Base-by-base conservation (phyloP, 1,284 basidiomycete genomes). In the Sanghuangporus weigelae region DNA sequence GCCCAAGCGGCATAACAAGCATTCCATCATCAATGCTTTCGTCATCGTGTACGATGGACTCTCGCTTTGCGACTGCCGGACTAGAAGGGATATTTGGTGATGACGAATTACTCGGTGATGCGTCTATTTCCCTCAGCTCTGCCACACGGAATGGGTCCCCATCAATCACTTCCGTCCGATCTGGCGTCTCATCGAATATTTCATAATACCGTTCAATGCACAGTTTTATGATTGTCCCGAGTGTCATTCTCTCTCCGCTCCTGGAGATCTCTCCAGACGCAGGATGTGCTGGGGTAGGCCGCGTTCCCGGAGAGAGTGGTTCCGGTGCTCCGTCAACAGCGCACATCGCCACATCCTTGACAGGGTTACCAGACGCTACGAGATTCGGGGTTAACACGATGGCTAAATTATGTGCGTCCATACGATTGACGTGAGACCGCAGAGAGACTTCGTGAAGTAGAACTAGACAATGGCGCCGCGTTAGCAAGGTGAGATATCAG, bases 151-250 rank as follows among this genome's bases (percentile, higher is more conserved):
- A 66, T 8, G 57, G 58, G 46, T 60, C 59, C 8, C 72, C 75
- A n/a, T 74, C 75, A 19, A 84, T 67, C 1, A 85, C 84, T 69
- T 91, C 89, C 61, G 79, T 81, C 19, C 85, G 81, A 73, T 92
- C 91, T 63, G 73, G 75, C 19, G 87, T 74, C 68, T 93, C 89
- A 70, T 93, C 91, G 70, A 94, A 94, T 39, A 94, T 78, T 72
- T 94, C 92, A 72, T 89, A 93, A 72, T 93, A 94, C 50, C 84
- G 82, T 69, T 90, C 83, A 63, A 94, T 92, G 73, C 90, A 93
- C 42, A 91, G 75, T 69, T 87, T 86, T 72, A 93, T 77, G 56
- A 94, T 77, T 60, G 80, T 78, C 3, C 91, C 91, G 0, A 94
- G 77, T 1, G 90, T 92, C 10, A 84, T 85, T 65, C 74, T 76